phyloP scores from a whole-genome alignment of 1,139 yeast genomes.

The Scheffersomyces parashehatae region DNA sequence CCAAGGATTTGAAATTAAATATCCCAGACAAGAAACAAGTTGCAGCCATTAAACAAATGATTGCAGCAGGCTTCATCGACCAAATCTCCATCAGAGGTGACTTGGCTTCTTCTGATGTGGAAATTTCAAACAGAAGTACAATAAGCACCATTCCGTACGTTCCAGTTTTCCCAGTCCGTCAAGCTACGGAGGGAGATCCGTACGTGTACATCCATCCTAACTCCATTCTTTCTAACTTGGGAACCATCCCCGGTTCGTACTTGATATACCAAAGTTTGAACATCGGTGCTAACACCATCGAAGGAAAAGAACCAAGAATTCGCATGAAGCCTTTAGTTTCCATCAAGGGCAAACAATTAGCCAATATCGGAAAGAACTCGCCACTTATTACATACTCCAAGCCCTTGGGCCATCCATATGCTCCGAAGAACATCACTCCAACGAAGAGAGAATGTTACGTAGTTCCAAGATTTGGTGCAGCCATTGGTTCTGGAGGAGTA shows the following conservation, averaged over 20 bases:
- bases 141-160: constrained; percentile 72
- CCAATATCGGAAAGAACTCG: constrained; percentile 74
- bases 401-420: constrained; percentile 89
- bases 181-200: constrained; percentile 45
- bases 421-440: constrained; percentile 65
- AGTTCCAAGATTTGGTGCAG: constrained; percentile 87
- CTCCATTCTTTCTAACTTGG: constrained; percentile 56
- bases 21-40: constrained; percentile 74
- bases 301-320: constrained; percentile 41
- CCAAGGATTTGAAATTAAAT: constrained; percentile 54
- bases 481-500: constrained; percentile 76
- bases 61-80: constrained; percentile 90
- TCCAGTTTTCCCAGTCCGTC: constrained; percentile 60
- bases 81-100: constrained; percentile 88
- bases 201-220: constrained; percentile 76
- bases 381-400: constrained; percentile 81
- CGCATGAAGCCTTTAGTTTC: constrained; percentile 80
- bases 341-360: constrained; percentile 69
- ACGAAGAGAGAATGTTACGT: constrained; percentile 84
- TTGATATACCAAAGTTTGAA: constrained; percentile 69
- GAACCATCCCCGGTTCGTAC: constrained; percentile 73
- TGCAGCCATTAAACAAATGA: constrained; percentile 83
- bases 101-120: constrained; percentile 62
- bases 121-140: constrained; percentile 56
- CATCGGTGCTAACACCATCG: constrained; percentile 41